phyloP scores from a whole-genome alignment of 2,329 filamentous ascomycete genomes.

The Dichotomopilus funicola region DNA sequence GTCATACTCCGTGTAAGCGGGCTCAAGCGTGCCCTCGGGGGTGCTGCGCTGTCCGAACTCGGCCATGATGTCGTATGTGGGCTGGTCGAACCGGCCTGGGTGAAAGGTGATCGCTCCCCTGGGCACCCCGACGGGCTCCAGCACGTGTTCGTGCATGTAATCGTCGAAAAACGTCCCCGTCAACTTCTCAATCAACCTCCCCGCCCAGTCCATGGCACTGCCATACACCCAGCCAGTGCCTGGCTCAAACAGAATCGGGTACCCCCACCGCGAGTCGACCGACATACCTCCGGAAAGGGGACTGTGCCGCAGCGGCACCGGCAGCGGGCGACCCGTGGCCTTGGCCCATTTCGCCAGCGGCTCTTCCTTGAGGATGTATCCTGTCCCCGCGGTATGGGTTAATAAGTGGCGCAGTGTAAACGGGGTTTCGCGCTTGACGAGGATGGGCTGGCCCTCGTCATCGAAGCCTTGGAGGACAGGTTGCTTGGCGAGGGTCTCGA shows the following conservation, averaged over 20 bases:
- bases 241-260: constrained; percentile 28
- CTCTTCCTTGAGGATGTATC: constrained; percentile 39
- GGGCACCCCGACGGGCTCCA: constrained; percentile 17
- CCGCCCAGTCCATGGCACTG: constrained; percentile 28
- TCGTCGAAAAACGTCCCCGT: constrained; percentile 21
- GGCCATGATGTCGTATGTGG: not conserved
- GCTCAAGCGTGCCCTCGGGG: not conserved
- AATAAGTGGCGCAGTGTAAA: constrained; percentile 43
- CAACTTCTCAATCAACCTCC: constrained; percentile 22
- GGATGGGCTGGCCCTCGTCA: constrained; percentile 29
- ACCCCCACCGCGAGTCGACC: constrained; percentile 20
- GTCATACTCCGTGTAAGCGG: constrained; percentile 1
- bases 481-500: constrained; percentile 39
- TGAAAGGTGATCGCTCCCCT: constrained; percentile 21
- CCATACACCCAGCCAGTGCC: constrained; percentile 28
- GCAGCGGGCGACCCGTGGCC: constrained; percentile 29
- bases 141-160: constrained; percentile 23
- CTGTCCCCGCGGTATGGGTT: constrained; percentile 39
- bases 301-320: constrained; percentile 21
- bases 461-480: constrained; percentile 39
- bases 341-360: constrained; percentile 36
- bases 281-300: constrained; percentile 5
- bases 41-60: constrained; percentile 6
- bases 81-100: constrained; percentile 11
- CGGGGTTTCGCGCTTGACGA: constrained; percentile 25